These are phyloP conservation scores for Apiospora phragmitis DNA, from an alignment of 2,329 filamentous ascomycete species.

Conservation along the genomic window DNA sequence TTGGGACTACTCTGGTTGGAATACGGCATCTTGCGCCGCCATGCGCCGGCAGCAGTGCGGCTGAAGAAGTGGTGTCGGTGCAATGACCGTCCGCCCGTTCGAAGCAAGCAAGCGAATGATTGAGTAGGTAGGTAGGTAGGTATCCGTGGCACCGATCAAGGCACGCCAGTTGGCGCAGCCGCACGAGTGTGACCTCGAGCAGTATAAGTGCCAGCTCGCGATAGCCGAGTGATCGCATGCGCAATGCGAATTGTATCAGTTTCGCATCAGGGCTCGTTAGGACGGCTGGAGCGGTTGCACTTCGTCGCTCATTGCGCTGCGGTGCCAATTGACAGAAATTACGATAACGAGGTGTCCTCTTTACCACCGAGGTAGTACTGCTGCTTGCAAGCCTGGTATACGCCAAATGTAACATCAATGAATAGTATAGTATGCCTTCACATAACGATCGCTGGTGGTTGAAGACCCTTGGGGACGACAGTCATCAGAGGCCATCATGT, in stretches of 20 bases:
- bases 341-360: background rate
- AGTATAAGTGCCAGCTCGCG: background rate
- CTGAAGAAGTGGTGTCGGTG: background rate
- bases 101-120: background rate
- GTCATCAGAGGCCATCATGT: background rate
- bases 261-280: background rate
- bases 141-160: background rate
- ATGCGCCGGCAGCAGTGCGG: background rate
- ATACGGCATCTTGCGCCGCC: conserved; percentile 1
- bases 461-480: background rate
- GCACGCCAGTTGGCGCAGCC: background rate
- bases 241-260: background rate
- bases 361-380: background rate
- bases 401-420: background rate
- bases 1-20: conserved; percentile 19
- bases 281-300: background rate
- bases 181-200: background rate
- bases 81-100: background rate
- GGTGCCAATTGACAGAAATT: background rate
- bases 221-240: background rate
- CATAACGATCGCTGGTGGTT: background rate
- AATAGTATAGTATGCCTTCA: background rate
- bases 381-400: background rate
- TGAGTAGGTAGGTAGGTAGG: background rate
- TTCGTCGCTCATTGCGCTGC: background rate